A percentile compares a stretch with the other conserved stretches of the same genome.
Evolutionary conservation across 768 basidiomycete genomes (phyloP).

Genomic region (Lactarius deliciosus): DNA sequence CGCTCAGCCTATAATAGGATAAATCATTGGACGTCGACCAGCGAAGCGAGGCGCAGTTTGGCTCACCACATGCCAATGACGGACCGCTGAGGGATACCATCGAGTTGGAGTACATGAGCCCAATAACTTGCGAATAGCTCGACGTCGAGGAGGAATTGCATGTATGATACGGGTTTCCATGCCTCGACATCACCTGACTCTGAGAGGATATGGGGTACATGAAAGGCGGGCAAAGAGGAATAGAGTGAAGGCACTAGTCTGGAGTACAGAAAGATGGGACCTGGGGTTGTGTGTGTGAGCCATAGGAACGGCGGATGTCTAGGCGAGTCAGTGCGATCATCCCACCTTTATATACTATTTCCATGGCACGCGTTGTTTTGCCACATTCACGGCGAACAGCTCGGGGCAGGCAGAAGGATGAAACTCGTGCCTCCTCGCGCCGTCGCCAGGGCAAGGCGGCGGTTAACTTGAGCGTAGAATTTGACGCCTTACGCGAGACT

Average conservation of each 20-base stretch:
- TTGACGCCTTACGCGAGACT: conserved; percentile 24
- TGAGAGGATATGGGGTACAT: conserved; percentile 50
- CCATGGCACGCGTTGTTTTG: conserved; percentile 20
- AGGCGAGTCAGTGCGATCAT: conserved; percentile 5
- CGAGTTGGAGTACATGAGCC: conserved; percentile 47
- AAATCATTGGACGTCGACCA: conserved; percentile 12
- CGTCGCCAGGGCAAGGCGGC: conserved; percentile 30
- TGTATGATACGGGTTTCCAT: conserved; percentile 66
- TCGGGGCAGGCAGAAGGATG: conserved; percentile 27
- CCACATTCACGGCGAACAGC: conserved; percentile 25
- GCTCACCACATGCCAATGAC: conserved; percentile 73
- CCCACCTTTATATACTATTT: conserved; percentile 27
- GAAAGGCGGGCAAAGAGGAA: conserved; percentile 57
- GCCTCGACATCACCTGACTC: conserved; percentile 43
- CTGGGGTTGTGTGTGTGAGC: conserved; percentile 16
- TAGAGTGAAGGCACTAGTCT: conserved; percentile 53
- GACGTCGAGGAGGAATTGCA: conserved; percentile 62
- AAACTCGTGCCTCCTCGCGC: conserved; percentile 27
- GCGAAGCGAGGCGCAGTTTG: conserved; percentile 15
- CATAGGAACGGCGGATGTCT: conserved; percentile 20
- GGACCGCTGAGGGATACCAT: conserved; percentile 51
- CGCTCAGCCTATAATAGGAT: conserved; percentile 55
- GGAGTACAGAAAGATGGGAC: conserved; percentile 65
- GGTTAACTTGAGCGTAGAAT: conserved; percentile 21
- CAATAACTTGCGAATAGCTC: conserved; percentile 66